These are phyloP conservation scores for Tolypocladium pustulatum DNA, from an alignment of 2,329 filamentous ascomycete species.

Conservation along the genomic window DNA sequence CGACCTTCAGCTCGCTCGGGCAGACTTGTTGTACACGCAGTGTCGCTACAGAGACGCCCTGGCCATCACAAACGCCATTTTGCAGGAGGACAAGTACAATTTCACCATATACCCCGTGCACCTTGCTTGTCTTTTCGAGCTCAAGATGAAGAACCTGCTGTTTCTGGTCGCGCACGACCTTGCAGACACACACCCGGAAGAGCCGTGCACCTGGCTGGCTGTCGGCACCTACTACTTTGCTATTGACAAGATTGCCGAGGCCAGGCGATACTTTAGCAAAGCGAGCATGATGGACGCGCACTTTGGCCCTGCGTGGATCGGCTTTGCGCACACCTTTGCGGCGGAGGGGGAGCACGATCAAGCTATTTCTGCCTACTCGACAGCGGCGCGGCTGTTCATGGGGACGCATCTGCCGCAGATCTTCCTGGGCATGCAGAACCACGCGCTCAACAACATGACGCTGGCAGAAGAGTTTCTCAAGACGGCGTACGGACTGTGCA, in stretches of 20 bases:
- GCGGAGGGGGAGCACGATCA: conserved; percentile 97
- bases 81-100: conserved; percentile 79
- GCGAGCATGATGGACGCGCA: conserved; percentile 96
- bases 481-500: conserved; percentile 74
- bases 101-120: conserved; percentile 84
- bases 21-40: conserved; percentile 87
- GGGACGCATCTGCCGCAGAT: conserved; percentile 92
- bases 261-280: conserved; percentile 92
- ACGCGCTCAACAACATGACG: conserved; percentile 88
- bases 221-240: conserved; percentile 92
- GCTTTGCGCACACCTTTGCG: conserved; percentile 96
- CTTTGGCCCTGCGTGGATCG: conserved; percentile 96
- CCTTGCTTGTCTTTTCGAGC: conserved; percentile 81
- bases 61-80: conserved; percentile 70
- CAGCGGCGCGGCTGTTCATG: conserved; percentile 88
- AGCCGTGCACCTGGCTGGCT: conserved; percentile 86
- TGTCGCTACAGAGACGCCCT: conserved; percentile 87
- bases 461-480: conserved; percentile 91
- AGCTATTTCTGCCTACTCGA: conserved; percentile 94
- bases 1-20: conserved; percentile 80
- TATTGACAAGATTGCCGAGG: conserved; percentile 83
- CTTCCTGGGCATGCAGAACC: conserved; percentile 96
- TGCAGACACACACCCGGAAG: conserved; percentile 81
- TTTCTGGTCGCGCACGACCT: conserved; percentile 90
- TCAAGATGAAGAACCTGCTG: conserved; percentile 74